Evolutionary conservation across 1,139 yeast species (phyloP).

Genomic region (Hansenula sp.): DNA sequence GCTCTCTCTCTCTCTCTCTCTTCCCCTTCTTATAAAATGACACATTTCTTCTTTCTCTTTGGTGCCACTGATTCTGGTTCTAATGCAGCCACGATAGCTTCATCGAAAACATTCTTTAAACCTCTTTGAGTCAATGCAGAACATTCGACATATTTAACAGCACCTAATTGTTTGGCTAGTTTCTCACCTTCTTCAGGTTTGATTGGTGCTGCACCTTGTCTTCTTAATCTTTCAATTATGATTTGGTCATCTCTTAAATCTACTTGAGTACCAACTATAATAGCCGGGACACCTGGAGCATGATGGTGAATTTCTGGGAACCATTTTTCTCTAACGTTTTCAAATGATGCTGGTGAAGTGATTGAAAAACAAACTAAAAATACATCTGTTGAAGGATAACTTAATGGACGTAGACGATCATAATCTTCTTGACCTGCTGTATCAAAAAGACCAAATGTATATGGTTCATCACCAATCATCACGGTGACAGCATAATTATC

Average conservation of each 20-base stretch:
- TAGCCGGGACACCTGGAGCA: slow-evolving; percentile 95
- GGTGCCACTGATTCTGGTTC: slow-evolving; percentile 84
- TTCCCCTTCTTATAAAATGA: slow-evolving; percentile 48
- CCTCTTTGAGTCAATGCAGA: slow-evolving; percentile 98
- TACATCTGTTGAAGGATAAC: slow-evolving; percentile 96
- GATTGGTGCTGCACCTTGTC: slow-evolving; percentile 88
- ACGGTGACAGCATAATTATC: slow-evolving; percentile 98
- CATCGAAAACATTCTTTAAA: slow-evolving; percentile 91
- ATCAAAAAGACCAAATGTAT: slow-evolving; percentile 91
- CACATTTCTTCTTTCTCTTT: slow-evolving; percentile 63
- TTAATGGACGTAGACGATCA: slow-evolving; percentile 92
- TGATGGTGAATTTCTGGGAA: slow-evolving; percentile 97
- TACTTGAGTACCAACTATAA: slow-evolving; percentile 93
- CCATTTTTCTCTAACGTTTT: slow-evolving; percentile 97
- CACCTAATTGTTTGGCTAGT: slow-evolving; percentile 88
- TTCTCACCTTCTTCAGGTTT: slow-evolving; percentile 85
- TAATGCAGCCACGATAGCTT: slow-evolving; percentile 93
- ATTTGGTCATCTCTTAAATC: slow-evolving; percentile 93
- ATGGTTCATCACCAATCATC: slow-evolving; percentile 97
- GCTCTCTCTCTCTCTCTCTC: too few relatives aligned
- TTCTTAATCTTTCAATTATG: slow-evolving; percentile 80
- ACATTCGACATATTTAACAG: slow-evolving; percentile 95
- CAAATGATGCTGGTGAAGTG: slow-evolving; percentile 96
- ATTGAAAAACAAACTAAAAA: slow-evolving; percentile 93
- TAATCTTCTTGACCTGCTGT: slow-evolving; percentile 99